Percentiles rank a stretch among this genome's conserved stretches.
These are phyloP conservation scores for Cubamyces lactineus DNA, from an alignment of 768 basidiomycete species.

Conservation along the genomic window DNA sequence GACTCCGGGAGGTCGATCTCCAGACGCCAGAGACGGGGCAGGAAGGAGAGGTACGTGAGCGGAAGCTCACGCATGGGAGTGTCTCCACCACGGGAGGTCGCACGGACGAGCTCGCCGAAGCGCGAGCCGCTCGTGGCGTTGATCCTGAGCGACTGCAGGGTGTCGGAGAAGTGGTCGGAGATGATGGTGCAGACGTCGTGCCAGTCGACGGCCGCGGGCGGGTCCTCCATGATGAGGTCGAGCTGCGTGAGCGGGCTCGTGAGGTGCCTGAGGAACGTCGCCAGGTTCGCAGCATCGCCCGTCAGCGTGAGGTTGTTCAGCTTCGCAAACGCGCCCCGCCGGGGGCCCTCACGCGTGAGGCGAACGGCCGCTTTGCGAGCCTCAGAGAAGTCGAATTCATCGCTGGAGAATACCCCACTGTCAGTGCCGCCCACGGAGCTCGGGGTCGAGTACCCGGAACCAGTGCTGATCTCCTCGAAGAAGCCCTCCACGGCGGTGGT, in stretches of 20 bases:
- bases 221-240: slow-evolving; percentile 80
- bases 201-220: slow-evolving; percentile 76
- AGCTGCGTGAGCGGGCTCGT: slow-evolving; percentile 65
- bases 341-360: slow-evolving; percentile 61
- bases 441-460: slow-evolving; percentile 73
- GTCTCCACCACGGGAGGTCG: slow-evolving; percentile 66
- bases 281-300: slow-evolving; percentile 70
- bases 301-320: slow-evolving; percentile 67
- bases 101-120: slow-evolving; percentile 80
- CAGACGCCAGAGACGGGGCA: slow-evolving; percentile 61
- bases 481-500: slow-evolving; percentile 77
- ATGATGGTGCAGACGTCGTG: slow-evolving; percentile 67
- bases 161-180: slow-evolving; percentile 61
- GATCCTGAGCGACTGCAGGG: slow-evolving; percentile 63
- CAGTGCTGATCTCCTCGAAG: slow-evolving; percentile 66
- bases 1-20: slow-evolving; percentile 83
- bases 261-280: slow-evolving; percentile 72
- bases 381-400: slow-evolving; percentile 77
- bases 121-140: slow-evolving; percentile 71
- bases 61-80: slow-evolving; percentile 62
- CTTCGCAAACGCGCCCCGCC: slow-evolving; percentile 58
- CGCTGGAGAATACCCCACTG: slow-evolving; percentile 77
- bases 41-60: slow-evolving; percentile 56
- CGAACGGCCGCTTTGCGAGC: slow-evolving; percentile 71
- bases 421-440: slow-evolving; percentile 69